These are phyloP conservation scores for Wickerhamiella brachini DNA, from an alignment of 805 yeast species.

Conservation along the genomic window DNA sequence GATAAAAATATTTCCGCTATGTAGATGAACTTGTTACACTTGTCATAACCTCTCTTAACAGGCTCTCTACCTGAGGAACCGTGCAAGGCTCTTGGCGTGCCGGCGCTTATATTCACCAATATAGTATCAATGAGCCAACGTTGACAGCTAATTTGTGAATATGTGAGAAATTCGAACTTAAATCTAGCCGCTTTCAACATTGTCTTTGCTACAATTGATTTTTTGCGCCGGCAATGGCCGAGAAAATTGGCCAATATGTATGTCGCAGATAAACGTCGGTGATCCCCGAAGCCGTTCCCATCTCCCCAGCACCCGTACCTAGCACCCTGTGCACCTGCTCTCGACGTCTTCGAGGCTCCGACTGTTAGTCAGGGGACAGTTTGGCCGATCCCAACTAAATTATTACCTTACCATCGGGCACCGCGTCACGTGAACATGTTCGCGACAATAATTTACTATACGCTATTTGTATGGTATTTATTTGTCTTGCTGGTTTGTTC, in stretches of 20 bases:
- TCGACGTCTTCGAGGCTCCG: too few relatives aligned
- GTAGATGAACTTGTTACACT: too few relatives aligned
- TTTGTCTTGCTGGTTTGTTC: neutral
- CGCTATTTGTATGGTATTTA: constrained; percentile 1
- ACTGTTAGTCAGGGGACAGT: neutral
- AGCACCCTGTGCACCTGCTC: neutral
- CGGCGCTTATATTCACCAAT: neutral
- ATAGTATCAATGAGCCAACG: neutral
- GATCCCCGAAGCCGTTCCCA: too few relatives aligned
- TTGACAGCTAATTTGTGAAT: neutral
- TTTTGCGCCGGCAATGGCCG: neutral
- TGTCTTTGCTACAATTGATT: neutral
- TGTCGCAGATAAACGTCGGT: too few relatives aligned
- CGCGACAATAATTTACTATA: neutral
- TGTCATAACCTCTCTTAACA: too few relatives aligned
- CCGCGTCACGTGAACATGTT: neutral
- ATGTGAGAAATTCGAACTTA: neutral
- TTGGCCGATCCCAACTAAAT: neutral
- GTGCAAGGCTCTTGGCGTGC: neutral
- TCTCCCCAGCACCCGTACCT: neutral
- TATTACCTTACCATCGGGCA: neutral
- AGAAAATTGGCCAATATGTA: too few relatives aligned
- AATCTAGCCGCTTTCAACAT: neutral
- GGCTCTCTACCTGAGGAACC: too few relatives aligned
- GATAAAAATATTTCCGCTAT: too few relatives aligned